Evolutionary conservation across 1,284 basidiomycete species (phyloP), one percentile per base, ranked within the genome.

Genomic region (Fomitopsis schrenkii): DNA sequence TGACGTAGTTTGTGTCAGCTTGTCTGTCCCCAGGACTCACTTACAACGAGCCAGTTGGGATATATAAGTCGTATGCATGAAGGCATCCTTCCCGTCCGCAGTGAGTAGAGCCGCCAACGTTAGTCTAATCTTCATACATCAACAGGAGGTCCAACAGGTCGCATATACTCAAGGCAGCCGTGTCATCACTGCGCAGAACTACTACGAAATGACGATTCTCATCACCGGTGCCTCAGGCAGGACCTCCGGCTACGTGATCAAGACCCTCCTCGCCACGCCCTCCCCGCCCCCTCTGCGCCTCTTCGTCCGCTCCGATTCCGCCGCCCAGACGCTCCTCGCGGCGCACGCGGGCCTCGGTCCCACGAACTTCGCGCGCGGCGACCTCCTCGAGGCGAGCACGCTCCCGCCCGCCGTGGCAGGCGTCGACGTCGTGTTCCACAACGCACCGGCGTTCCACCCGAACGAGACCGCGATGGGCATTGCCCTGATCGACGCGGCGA

Each of bases 401-500:
- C 66, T 76, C n/a, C 59, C 63, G 17, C 62, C 68, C 28, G 71
- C 70, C 12, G 56, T 75, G 30, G 46, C 64, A 9, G 68, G 68
- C 45, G 68, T 72, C 28, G 67, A 69, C 38, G 48, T 72, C 22
- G 69, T 74, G 9, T 72, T 74, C 60, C 69, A 75, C 66, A 75
- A 75, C 61, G 72, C 65, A 0, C 74, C 73, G 0, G 62, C 67
- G 50, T 68, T 72, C 62, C 63, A 67, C 45, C 60, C 70, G 19
- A 64, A 71, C 44, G 74, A 75, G 64, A 65, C 62, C 6, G 72
- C 70, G 45, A 74, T 74, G 71, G 77, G 75, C 40, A 74, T 74
- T 42, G 74, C 72, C 15, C 64, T 78, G 46, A 74, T 76, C n/a
- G 74, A 78, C 30, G 76, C 76, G 1, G 74, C 76, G 0, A 68